phyloP scores from a whole-genome alignment of 2,329 filamentous ascomycete species.

The Penicillium crustosum region DNA sequence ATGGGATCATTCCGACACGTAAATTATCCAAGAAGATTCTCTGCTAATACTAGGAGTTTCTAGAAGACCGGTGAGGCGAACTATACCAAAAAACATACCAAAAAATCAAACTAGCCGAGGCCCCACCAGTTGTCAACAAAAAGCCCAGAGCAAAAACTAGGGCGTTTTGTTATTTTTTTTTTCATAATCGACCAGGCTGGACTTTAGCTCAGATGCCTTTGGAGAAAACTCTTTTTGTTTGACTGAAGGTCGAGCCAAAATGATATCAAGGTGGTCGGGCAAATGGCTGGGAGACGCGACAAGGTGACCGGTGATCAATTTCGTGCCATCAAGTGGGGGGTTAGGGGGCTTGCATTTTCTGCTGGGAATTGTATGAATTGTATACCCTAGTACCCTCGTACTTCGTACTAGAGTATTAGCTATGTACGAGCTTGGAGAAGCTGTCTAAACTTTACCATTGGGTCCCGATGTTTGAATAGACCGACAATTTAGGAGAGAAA shows the following conservation, averaged over 20 bases:
- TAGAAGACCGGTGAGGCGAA: neutral
- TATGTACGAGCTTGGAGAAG: neutral
- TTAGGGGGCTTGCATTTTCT: conserved; percentile 1
- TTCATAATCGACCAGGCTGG: neutral
- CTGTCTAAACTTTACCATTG: neutral
- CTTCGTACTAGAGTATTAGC: neutral
- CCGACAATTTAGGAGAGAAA: neutral
- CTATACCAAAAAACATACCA: neutral
- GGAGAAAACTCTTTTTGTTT: neutral
- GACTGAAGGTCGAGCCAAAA: neutral
- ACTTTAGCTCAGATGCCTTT: neutral
- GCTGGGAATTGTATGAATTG: neutral
- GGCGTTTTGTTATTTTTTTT: neutral
- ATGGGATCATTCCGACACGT: neutral
- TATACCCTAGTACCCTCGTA: neutral
- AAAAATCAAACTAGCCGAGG: neutral
- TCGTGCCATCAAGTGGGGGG: conserved; percentile 3
- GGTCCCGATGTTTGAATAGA: neutral
- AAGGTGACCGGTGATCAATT: neutral
- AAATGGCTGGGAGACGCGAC: conserved; percentile 8
- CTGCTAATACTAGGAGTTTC: neutral
- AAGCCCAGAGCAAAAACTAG: neutral
- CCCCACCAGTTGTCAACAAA: conserved; percentile 7
- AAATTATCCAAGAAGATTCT: conserved; percentile 2
- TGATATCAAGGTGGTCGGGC: neutral